phyloP scores from a whole-genome alignment of 768 basidiomycete genomes.

The Boletus sp. region DNA sequence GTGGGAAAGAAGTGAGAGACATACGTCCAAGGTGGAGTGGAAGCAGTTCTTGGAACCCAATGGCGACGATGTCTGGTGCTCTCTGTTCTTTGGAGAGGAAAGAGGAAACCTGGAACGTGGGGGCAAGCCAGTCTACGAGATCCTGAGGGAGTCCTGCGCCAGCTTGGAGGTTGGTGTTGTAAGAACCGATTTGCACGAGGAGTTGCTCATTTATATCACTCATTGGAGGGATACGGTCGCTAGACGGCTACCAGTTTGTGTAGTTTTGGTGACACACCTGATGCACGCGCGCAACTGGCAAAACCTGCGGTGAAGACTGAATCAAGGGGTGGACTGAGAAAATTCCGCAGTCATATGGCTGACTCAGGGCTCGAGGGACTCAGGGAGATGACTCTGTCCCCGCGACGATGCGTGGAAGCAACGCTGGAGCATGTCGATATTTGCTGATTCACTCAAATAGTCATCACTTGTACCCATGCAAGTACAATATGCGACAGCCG shows the following conservation, averaged over 20 bases:
- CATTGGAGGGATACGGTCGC: constrained; percentile 5
- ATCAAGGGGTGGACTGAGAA: not conserved
- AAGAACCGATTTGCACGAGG: constrained; percentile 80
- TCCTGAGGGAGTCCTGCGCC: constrained; percentile 72
- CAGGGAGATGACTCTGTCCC: not conserved
- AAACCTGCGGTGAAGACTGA: not conserved
- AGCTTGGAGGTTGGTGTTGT: constrained; percentile 89
- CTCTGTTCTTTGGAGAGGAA: constrained; percentile 61
- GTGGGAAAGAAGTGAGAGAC: constrained; percentile 32
- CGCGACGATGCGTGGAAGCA: not conserved
- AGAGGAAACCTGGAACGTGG: constrained; percentile 71
- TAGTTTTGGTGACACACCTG: not conserved
- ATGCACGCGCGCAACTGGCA: not conserved
- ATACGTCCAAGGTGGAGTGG: constrained; percentile 83
- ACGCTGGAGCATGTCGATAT: not conserved
- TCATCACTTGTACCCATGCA: not conserved
- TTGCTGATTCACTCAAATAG: not conserved
- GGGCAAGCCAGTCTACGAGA: constrained; percentile 88
- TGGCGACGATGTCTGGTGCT: constrained; percentile 83
- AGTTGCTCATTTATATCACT: constrained; percentile 30
- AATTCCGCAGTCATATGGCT: not conserved
- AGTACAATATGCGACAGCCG: not conserved
- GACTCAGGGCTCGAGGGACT: not conserved
- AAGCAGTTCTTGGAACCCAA: constrained; percentile 91
- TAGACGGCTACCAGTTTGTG: not conserved